These are phyloP conservation scores for Pestalotiopsis fici DNA, from an alignment of 2,329 filamentous ascomycete species.

Conservation along the genomic window DNA sequence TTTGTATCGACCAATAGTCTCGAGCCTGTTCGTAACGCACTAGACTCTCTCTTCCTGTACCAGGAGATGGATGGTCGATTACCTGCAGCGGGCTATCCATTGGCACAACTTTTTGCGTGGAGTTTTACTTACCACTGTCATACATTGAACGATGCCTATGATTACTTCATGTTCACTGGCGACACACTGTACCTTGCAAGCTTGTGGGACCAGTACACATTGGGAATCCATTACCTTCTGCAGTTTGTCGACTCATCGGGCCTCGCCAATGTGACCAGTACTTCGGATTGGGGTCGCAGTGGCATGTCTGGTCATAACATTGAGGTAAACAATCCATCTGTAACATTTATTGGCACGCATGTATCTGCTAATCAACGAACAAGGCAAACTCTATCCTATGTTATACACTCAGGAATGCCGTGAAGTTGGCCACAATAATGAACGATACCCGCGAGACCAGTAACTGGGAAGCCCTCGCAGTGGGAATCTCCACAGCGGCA, in stretches of 20 bases:
- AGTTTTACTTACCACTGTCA: slow-evolving; percentile 14
- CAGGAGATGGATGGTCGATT: slow-evolving; percentile 18
- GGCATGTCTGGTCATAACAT: slow-evolving; percentile 38
- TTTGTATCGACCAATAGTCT: slow-evolving; percentile 50
- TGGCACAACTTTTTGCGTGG: background rate
- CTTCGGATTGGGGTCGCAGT: slow-evolving; percentile 44
- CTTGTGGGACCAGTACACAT: slow-evolving; percentile 49
- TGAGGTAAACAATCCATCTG: slow-evolving; percentile 42
- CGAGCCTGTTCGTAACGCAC: slow-evolving; percentile 36
- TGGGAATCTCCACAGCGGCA: slow-evolving; percentile 43
- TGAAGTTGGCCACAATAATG: slow-evolving; percentile 41
- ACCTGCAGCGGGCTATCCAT: background rate
- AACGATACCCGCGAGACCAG: background rate
- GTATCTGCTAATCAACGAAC: slow-evolving; percentile 18
- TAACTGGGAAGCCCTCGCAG: slow-evolving; percentile 41
- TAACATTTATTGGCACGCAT: background rate
- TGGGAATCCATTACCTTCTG: slow-evolving; percentile 38
- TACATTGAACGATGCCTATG: slow-evolving; percentile 57
- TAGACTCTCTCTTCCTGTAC: slow-evolving; percentile 36
- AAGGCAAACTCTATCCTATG: slow-evolving; percentile 53
- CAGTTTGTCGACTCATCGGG: slow-evolving; percentile 29
- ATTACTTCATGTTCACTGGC: slow-evolving; percentile 57
- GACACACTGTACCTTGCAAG: slow-evolving; percentile 46
- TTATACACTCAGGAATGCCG: slow-evolving; percentile 53
- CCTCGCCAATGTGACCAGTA: slow-evolving; percentile 49